These are phyloP conservation scores for Sclerotinia glacialis DNA, from an alignment of 2,329 filamentous ascomycete genomes.

Conservation along the genomic window DNA sequence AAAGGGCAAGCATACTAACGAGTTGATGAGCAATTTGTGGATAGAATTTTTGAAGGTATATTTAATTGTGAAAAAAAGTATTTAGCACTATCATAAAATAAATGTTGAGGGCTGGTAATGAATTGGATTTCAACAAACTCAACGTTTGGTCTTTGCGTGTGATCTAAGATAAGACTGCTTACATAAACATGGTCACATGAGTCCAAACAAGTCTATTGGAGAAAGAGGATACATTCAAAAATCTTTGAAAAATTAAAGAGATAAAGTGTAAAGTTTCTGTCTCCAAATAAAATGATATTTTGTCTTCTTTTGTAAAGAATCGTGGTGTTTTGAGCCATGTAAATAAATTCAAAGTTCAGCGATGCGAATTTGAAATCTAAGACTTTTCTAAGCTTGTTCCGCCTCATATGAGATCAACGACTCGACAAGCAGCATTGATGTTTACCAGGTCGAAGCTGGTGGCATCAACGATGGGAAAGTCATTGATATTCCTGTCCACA, in stretches of 20 bases:
- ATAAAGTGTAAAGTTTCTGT: not conserved
- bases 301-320: not conserved
- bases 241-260: not conserved
- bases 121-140: not conserved
- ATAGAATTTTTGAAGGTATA: not conserved
- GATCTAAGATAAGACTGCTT: conserved; percentile 16
- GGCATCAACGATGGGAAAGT: no score
- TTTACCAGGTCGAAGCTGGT: no score
- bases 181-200: conserved; percentile 8
- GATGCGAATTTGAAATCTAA: not conserved
- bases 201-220: fast-evolving
- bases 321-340: not conserved
- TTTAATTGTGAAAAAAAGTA: conserved; percentile 3
- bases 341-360: not conserved
- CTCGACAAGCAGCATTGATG: no score
- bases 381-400: not conserved
- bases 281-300: no score
- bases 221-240: not conserved
- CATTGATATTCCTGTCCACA: no score
- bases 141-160: not conserved
- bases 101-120: not conserved
- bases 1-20: conserved; percentile 1
- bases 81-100: not conserved
- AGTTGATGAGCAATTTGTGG: not conserved
- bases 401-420: no score